These are phyloP conservation scores for Ogataea corticis DNA, from an alignment of 805 yeast genomes.

Conservation along the genomic window DNA sequence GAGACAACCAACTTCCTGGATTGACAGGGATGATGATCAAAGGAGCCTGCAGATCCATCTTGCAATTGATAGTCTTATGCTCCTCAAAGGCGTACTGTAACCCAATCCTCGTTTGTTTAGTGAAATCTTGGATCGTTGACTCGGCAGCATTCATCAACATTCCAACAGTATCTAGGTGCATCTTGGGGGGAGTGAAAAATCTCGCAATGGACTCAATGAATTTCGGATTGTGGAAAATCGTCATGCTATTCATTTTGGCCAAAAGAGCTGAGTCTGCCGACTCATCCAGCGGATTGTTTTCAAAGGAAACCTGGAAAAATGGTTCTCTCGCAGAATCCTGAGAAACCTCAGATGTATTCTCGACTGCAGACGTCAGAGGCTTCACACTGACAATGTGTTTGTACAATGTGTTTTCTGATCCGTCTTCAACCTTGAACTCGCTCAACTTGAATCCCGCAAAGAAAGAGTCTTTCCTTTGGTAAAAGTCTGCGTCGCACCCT, in stretches of 20 bases:
- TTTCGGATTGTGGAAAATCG: slow-evolving; percentile 83
- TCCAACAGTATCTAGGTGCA: slow-evolving; percentile 83
- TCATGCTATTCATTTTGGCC: slow-evolving; percentile 80
- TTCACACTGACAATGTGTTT: slow-evolving; percentile 87
- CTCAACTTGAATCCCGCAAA: slow-evolving; percentile 70
- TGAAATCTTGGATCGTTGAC: slow-evolving; percentile 86
- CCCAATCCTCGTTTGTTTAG: slow-evolving; percentile 88
- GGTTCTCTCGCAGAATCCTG: slow-evolving; percentile 45
- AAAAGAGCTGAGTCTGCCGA: slow-evolving; percentile 77
- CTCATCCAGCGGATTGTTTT: slow-evolving; percentile 81
- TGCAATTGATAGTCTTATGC: slow-evolving; percentile 84
- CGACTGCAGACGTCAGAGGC: slow-evolving; percentile 45
- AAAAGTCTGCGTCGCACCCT: slow-evolving; percentile 72
- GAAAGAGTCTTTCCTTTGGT: slow-evolving; percentile 79
- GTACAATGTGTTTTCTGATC: slow-evolving; percentile 75
- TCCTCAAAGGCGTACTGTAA: slow-evolving; percentile 91
- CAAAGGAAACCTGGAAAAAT: slow-evolving; percentile 79
- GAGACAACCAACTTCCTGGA: slow-evolving; percentile 75
- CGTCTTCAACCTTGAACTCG: slow-evolving; percentile 86
- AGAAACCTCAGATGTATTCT: slow-evolving; percentile 24
- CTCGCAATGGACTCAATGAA: slow-evolving; percentile 72
- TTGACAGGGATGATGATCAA: slow-evolving; percentile 83
- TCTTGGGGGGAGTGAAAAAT: slow-evolving; percentile 86
- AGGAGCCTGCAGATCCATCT: slow-evolving; percentile 92
- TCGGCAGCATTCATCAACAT: slow-evolving; percentile 94